These are phyloP conservation scores for Ogataea nitratoaversa DNA, from an alignment of 805 yeast genomes.

Conservation along the genomic window DNA sequence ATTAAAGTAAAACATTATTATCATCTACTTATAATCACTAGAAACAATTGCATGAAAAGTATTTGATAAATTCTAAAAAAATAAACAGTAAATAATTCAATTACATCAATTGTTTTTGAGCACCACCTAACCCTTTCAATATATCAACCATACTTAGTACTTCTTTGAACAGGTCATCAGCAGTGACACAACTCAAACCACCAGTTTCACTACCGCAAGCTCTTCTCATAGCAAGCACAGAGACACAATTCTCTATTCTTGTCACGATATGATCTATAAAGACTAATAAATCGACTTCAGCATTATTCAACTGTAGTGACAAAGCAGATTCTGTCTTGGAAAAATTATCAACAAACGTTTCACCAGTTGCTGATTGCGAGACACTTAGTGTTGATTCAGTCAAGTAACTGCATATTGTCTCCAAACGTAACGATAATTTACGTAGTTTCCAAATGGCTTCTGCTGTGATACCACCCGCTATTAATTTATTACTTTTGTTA, in stretches of 20 bases:
- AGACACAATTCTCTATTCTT: conserved; percentile 60
- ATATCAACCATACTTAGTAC: conserved; percentile 4
- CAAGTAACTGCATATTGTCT: conserved; percentile 48
- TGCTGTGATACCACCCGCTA: conserved; percentile 27
- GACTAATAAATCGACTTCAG: conserved; percentile 44
- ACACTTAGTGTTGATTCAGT: conserved; percentile 28
- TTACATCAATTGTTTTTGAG: too few relatives aligned
- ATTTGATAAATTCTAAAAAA: too few relatives aligned
- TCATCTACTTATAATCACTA: too few relatives aligned
- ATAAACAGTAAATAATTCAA: too few relatives aligned
- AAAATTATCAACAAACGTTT: conserved; percentile 13
- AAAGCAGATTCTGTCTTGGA: conserved; percentile 16
- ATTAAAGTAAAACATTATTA: too few relatives aligned
- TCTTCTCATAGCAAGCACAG: conserved; percentile 41
- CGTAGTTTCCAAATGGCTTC: conserved; percentile 39
- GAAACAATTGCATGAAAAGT: too few relatives aligned
- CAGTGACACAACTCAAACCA: conserved; percentile 8
- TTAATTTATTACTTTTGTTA: conserved; percentile 21
- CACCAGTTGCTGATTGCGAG: background rate
- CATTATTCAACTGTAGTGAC: conserved; percentile 8
- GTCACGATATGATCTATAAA: conserved; percentile 64
- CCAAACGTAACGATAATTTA: conserved; percentile 51
- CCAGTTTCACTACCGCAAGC: conserved; percentile 7
- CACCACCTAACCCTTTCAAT: conserved; percentile 1
- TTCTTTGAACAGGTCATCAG: conserved; percentile 23